Percentiles rank a stretch among this genome's conserved stretches.
Conservation (phyloP, 139 green algal species). For the Micractinium conductrix region DNA sequence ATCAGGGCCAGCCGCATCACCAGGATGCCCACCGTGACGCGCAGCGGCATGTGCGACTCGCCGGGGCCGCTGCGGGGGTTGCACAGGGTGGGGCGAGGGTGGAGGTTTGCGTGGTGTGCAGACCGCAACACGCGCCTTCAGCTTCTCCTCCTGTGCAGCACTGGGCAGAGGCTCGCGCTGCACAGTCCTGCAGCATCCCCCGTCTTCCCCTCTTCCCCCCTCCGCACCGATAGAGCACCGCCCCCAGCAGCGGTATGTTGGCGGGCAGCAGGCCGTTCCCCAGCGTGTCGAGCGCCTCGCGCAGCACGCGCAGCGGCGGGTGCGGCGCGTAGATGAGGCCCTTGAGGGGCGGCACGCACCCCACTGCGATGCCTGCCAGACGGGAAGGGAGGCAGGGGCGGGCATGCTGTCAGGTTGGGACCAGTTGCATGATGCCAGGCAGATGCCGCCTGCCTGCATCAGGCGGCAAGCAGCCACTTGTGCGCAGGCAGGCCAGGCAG, state of each 20-base stretch:
- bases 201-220: too few relatives aligned
- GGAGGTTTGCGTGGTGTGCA: too few relatives aligned
- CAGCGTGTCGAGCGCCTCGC: slow-evolving; percentile 49
- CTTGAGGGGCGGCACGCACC: slow-evolving; percentile 50
- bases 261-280: slow-evolving; percentile 60
- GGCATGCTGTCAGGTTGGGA: not conserved
- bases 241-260: slow-evolving; percentile 70
- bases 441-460: not conserved
- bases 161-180: too few relatives aligned
- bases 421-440: not conserved
- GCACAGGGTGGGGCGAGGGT: not conserved
- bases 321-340: slow-evolving; percentile 42
- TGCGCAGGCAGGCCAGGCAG: not conserved
- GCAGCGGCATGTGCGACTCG: slow-evolving; percentile 41
- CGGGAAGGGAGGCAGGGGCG: not conserved
- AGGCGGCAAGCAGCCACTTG: not conserved
- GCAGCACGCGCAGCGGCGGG: slow-evolving; percentile 47
- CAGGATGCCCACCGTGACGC: slow-evolving; percentile 44
- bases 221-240: slow-evolving; percentile 57
- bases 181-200: too few relatives aligned
- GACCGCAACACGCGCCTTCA: too few relatives aligned
- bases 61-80: slow-evolving; percentile 29
- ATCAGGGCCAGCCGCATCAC: slow-evolving; percentile 53
- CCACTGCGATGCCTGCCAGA: slow-evolving; percentile 43
- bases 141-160: too few relatives aligned